These are phyloP conservation scores for Diaporthe ampelina DNA, from an alignment of 2,329 filamentous ascomycete species.

Conservation along the genomic window DNA sequence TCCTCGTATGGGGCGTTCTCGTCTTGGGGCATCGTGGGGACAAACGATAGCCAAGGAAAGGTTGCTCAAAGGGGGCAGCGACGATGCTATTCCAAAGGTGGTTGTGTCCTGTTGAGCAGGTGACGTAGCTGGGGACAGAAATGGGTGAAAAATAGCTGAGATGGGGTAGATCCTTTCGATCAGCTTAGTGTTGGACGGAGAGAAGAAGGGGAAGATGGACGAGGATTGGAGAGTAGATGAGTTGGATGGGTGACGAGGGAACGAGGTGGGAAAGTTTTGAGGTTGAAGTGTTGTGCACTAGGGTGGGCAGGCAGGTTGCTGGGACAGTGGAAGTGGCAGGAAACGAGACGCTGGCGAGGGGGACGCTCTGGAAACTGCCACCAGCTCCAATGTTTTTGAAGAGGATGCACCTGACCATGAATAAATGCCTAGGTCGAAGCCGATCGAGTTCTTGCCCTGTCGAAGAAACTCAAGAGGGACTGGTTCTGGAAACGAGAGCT, in stretches of 20 bases:
- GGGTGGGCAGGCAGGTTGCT: not conserved
- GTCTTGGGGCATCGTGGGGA: conserved; percentile 36
- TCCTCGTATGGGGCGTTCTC: conserved; percentile 40
- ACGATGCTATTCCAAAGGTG: conserved; percentile 37
- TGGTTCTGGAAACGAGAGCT: not conserved
- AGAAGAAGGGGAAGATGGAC: not conserved
- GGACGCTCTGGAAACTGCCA: conserved; percentile 36
- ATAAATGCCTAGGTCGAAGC: not conserved
- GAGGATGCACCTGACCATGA: conserved; percentile 8
- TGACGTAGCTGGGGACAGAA: conserved; percentile 33
- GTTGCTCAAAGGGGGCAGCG: conserved; percentile 28
- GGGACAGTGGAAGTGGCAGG: conserved; percentile 33
- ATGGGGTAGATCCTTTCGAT: conserved; percentile 39
- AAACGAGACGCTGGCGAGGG: not conserved
- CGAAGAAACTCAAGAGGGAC: not conserved
- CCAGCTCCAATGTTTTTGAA: not conserved
- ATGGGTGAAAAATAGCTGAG: conserved; percentile 40
- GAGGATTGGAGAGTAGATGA: conserved; percentile 37
- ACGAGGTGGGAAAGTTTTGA: conserved; percentile 24
- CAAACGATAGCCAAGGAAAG: conserved; percentile 4
- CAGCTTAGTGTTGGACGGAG: conserved; percentile 19
- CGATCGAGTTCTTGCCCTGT: conserved; percentile 15
- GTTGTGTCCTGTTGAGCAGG: conserved; percentile 28
- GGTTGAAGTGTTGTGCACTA: not conserved
- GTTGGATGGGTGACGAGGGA: conserved; percentile 25